phyloP scores from a whole-genome alignment of 805 yeast species.

The Isabelozyma rhagii region DNA sequence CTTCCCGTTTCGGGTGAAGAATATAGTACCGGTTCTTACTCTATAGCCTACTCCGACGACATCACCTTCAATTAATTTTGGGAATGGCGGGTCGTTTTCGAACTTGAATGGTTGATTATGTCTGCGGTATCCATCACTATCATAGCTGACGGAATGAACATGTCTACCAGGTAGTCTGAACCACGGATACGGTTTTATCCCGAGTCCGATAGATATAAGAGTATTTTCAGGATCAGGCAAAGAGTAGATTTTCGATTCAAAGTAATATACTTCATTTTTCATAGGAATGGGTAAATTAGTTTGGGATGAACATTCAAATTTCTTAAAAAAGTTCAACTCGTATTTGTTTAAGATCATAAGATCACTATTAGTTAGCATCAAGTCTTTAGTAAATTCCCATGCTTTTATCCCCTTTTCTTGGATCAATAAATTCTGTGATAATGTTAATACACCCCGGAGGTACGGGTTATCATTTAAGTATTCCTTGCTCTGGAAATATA shows the following conservation, averaged over 20 bases:
- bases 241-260: slow-evolving; percentile 81
- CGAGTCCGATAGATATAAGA: slow-evolving; percentile 69
- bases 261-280: slow-evolving; percentile 81
- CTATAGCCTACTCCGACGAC: slow-evolving; percentile 91
- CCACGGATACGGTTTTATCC: slow-evolving; percentile 88
- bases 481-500: slow-evolving; percentile 65
- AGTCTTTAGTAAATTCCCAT: slow-evolving; percentile 75
- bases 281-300: slow-evolving; percentile 84
- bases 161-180: slow-evolving; percentile 93
- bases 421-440: slow-evolving; percentile 62
- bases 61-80: slow-evolving; percentile 73
- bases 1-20: slow-evolving; percentile 93
- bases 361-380: slow-evolving; percentile 52
- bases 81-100: slow-evolving; percentile 50
- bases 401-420: slow-evolving; percentile 89
- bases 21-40: slow-evolving; percentile 77
- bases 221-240: slow-evolving; percentile 55
- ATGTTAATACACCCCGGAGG: slow-evolving; percentile 40
- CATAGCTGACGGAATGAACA: slow-evolving; percentile 80
- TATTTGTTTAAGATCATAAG: slow-evolving; percentile 62
- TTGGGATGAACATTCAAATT: slow-evolving; percentile 63
- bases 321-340: slow-evolving; percentile 57
- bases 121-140: slow-evolving; percentile 77
- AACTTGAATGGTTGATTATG: slow-evolving; percentile 69
- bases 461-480: slow-evolving; percentile 32